Conservation (phyloP, 2,329 filamentous ascomycete species). For the Zymoseptoria brevis region DNA sequence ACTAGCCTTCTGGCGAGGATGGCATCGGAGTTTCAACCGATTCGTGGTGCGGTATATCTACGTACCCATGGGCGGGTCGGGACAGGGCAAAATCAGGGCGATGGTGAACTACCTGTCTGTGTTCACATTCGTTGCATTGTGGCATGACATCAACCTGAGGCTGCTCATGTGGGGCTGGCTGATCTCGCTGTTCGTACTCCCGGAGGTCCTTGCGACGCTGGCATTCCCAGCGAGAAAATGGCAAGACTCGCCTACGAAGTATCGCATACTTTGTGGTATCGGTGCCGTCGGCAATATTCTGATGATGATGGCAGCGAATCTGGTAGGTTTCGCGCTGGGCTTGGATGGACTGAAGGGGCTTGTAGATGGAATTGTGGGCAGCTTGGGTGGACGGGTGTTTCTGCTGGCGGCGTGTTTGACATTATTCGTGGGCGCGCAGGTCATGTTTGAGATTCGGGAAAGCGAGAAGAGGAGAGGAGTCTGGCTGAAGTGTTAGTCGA, state of each 20-base stretch:
- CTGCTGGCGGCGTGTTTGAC: constrained; percentile 61
- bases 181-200: constrained; percentile 85
- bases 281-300: constrained; percentile 78
- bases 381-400: constrained; percentile 68
- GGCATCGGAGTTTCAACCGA: constrained; percentile 92
- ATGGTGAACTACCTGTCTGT: constrained; percentile 72
- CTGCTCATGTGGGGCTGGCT: constrained; percentile 96
- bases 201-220: constrained; percentile 65
- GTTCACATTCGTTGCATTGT: constrained; percentile 94
- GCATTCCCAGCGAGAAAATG: constrained; percentile 69
- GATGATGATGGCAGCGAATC: constrained; percentile 92
- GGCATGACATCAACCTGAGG: constrained; percentile 92
- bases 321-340: constrained; percentile 91
- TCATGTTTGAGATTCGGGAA: constrained; percentile 96
- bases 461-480: constrained; percentile 75
- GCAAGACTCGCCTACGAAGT: constrained; percentile 60
- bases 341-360: constrained; percentile 77
- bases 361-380: constrained; percentile 64
- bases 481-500: constrained; percentile 63
- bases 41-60: constrained; percentile 94
- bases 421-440: constrained; percentile 76
- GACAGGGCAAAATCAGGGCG: constrained; percentile 46
- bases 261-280: constrained; percentile 70
- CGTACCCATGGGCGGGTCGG: constrained; percentile 72
- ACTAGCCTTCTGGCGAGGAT: constrained; percentile 86